phyloP scores from a whole-genome alignment of 164 flowering plant species.

The Protea cynaroides region DNA sequence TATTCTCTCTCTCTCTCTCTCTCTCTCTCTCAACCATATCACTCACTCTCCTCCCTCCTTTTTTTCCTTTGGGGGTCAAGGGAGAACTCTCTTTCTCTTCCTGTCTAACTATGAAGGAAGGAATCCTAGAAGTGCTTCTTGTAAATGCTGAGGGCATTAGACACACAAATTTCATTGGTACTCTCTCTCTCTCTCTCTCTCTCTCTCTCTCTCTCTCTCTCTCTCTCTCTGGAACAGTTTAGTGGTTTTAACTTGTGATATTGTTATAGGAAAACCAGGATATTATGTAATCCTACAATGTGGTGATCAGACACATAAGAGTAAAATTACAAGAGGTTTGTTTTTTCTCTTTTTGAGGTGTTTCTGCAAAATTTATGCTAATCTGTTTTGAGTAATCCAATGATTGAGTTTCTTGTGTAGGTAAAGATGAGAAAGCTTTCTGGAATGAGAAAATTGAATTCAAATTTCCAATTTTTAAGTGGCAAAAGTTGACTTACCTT shows the following conservation, averaged over 20 bases:
- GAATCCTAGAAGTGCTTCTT: constrained; percentile 71
- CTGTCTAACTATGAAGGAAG: constrained; percentile 33
- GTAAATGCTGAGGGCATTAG: constrained; percentile 64
- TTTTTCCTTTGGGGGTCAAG: no score
- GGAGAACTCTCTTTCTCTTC: neutral
- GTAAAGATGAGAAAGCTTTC: constrained; percentile 32
- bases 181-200: neutral
- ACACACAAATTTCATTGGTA: constrained; percentile 55
- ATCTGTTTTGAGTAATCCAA: neutral
- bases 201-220: neutral
- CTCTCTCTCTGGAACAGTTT: neutral
- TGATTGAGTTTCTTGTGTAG: constrained; percentile 28
- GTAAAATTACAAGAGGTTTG: constrained; percentile 55
- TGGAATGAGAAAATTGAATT: constrained; percentile 76
- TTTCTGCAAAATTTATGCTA: neutral
- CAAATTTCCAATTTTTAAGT: constrained; percentile 27
- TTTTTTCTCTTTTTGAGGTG: neutral
- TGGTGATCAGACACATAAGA: constrained; percentile 40
- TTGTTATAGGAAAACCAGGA: constrained; percentile 40
- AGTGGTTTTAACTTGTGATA: neutral
- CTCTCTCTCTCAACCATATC: neutral
- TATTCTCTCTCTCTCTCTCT: neutral
- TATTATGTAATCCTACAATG: constrained; percentile 53
- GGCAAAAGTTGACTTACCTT: constrained; percentile 36
- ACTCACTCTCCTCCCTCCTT: neutral